A percentile compares a stretch with the other conserved stretches of the same genome.
phyloP scores from a whole-genome alignment of 2,329 filamentous ascomycete species.

The Leptographium radiaticola region DNA sequence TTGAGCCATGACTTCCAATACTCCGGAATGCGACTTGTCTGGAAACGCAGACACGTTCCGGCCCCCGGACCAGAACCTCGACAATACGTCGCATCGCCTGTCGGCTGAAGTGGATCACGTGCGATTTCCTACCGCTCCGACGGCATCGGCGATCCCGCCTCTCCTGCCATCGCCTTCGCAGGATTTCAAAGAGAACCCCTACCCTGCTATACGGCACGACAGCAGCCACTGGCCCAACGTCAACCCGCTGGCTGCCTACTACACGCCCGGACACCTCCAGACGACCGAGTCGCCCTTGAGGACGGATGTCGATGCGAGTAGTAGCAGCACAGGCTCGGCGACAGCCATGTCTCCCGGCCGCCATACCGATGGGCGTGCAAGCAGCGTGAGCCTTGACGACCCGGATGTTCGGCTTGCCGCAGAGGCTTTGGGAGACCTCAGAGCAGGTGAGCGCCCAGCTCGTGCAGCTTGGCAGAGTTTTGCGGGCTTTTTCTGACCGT shows the following conservation, averaged over 20 bases:
- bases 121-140: not conserved
- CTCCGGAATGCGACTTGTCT: not conserved
- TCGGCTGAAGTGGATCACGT: not conserved
- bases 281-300: conserved; percentile 29
- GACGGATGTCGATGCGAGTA: conserved; percentile 34
- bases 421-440: conserved; percentile 61
- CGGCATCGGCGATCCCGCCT: not conserved
- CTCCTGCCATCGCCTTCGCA: not conserved
- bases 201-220: conserved; percentile 12
- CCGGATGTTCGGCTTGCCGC: conserved; percentile 58
- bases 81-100: not conserved
- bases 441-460: conserved; percentile 43
- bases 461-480: too few species aligned
- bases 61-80: not conserved
- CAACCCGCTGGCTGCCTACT: conserved; percentile 36
- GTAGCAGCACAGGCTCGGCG: conserved; percentile 21
- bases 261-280: conserved; percentile 29
- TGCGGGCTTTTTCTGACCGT: conserved; percentile 8
- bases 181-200: too few species aligned
- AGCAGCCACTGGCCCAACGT: conserved; percentile 32
- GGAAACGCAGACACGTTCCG: not conserved
- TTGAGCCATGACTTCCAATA: not conserved
- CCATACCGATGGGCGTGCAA: conserved; percentile 29
- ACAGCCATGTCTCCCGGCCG: conserved; percentile 33
- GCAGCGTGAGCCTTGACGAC: conserved; percentile 48